Percentiles rank a stretch among this genome's conserved stretches.
Conservation (phyloP, 371 early-diverging fungal species). For the Actinomucor elegans region DNA sequence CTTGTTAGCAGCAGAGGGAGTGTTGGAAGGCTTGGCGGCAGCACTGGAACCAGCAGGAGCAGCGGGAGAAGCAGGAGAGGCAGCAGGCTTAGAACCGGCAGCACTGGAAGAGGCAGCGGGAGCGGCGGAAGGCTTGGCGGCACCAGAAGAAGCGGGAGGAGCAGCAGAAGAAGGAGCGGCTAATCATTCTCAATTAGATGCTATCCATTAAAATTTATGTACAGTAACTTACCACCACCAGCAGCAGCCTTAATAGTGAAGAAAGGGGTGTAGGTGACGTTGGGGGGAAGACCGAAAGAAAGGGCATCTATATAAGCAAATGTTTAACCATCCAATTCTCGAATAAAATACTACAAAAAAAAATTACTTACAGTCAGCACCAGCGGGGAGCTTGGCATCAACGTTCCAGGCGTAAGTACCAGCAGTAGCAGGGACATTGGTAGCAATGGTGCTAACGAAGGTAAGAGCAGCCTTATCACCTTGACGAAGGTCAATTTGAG, state of each 20-base stretch:
- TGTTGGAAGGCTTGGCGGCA: slow-evolving; percentile 1
- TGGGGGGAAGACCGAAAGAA: slow-evolving; percentile 15
- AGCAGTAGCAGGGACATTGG: slow-evolving; percentile 32
- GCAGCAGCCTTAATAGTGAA: slow-evolving; percentile 40
- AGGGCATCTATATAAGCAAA: slow-evolving; percentile 7
- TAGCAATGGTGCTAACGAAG: slow-evolving; percentile 15
- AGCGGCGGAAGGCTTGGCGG: neutral
- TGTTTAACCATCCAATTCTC: neutral
- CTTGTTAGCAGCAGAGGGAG: slow-evolving; percentile 25
- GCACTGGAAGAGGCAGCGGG: slow-evolving; percentile 8
- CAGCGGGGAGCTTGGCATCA: slow-evolving; percentile 31
- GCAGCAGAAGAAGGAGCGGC: slow-evolving; percentile 3
- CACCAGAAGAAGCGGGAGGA: neutral
- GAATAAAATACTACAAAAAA: neutral
- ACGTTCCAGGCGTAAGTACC: slow-evolving; percentile 40
- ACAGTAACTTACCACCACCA: slow-evolving; percentile 16
- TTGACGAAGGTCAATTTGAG: slow-evolving; percentile 38
- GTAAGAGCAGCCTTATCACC: slow-evolving; percentile 15
- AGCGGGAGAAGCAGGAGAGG: slow-evolving; percentile 2
- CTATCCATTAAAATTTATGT: too few species aligned
- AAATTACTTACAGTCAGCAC: slow-evolving; percentile 42
- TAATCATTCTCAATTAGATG: too few species aligned
- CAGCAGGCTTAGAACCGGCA: slow-evolving; percentile 2
- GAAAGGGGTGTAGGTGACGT: slow-evolving; percentile 25
- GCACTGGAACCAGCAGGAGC: slow-evolving; percentile 7